Base-by-base conservation (phyloP, 805 yeast genomes). In the Kockiozyma suomiensis region DNA sequence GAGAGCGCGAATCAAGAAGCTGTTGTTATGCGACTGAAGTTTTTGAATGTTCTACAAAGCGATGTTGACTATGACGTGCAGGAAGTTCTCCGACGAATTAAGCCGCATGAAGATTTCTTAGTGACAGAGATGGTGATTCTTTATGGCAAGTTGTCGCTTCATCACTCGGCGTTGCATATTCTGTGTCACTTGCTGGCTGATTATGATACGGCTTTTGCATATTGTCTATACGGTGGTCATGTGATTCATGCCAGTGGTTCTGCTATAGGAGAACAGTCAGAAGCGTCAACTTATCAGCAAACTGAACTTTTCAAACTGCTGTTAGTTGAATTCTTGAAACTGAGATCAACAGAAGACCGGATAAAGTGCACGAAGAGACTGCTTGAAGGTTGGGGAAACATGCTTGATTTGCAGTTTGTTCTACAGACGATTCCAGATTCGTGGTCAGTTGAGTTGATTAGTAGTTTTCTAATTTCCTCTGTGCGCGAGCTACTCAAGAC, bases 41-140 rank as follows among this genome's bases (percentile, higher is more conserved):
- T 70, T 38, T 54, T 70, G 40, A 62, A 69, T 25, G 50, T 71
- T 10, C 50, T 71, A 28, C 54, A 61, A 38, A 35, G 64, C 17
- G 68, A 66, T 28, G 64, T 65, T 15, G 65, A 66, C 7, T 68
- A 67, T 40, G 70, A 68, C 35, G 64, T 64, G 6, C 60, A 65
- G 33, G 59, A 55, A 42, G 60, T 72, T 6, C 52, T 65, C n/a
- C 64, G 64, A 19, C 52, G 68, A n/a, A 62, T 71, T 41, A 68
- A 62, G 40, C 68, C 73, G 4, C 70, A 69, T 17, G 65, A 69
- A 38, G 69, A 65, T 21, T 60, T 62, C 23, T 56, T 76, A 30
- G 48, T 62, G n/a, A 50, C 70, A 13, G 79, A 76, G 54, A 66
- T 73, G 43, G 71, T 72, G 19, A 63, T 71, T 6, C 56, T 75